These are phyloP conservation scores for Xylariales sp. DNA, from an alignment of 2,329 filamentous ascomycete species.

Conservation along the genomic window DNA sequence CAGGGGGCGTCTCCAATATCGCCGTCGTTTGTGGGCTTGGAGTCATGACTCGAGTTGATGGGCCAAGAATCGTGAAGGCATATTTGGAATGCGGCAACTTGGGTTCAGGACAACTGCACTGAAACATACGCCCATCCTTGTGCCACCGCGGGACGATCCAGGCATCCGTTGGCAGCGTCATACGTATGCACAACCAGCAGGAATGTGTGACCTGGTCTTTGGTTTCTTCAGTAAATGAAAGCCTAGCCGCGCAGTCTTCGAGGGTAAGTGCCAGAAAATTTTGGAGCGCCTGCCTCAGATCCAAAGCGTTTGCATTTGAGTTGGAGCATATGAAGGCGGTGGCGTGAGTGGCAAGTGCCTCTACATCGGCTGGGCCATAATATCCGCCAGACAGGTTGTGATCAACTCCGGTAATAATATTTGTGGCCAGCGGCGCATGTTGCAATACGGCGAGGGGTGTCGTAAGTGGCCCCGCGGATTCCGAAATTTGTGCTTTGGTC, in stretches of 20 bases:
- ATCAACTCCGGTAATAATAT: no score
- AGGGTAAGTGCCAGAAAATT: not conserved
- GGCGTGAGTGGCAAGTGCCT: not conserved
- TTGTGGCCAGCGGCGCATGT: no score
- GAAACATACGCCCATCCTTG: conserved; percentile 11
- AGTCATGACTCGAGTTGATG: conserved; percentile 6
- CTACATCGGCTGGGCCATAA: not conserved
- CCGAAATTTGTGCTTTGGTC: no score
- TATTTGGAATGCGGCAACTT: conserved; percentile 11
- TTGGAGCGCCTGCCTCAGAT: not conserved
- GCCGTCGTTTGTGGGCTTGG: conserved; percentile 1
- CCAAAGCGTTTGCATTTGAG: not conserved
- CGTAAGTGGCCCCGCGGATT: no score
- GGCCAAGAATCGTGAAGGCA: conserved; percentile 11
- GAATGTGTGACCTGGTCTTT: conserved; percentile 1
- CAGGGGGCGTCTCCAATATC: not conserved
- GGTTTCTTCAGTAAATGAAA: not conserved
- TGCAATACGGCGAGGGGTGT: no score
- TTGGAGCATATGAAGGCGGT: not conserved
- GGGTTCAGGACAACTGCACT: conserved; percentile 3
- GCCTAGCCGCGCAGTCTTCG: not conserved
- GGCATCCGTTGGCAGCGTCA: conserved; percentile 1
- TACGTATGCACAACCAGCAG: conserved; percentile 10
- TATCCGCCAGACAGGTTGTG: not conserved
- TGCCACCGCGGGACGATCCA: conserved; percentile 11